Evolutionary conservation across 306 rosid genomes (phyloP), one percentile per base, ranked within the genome.

Genomic region (Oxytropis ochrocephala): DNA sequence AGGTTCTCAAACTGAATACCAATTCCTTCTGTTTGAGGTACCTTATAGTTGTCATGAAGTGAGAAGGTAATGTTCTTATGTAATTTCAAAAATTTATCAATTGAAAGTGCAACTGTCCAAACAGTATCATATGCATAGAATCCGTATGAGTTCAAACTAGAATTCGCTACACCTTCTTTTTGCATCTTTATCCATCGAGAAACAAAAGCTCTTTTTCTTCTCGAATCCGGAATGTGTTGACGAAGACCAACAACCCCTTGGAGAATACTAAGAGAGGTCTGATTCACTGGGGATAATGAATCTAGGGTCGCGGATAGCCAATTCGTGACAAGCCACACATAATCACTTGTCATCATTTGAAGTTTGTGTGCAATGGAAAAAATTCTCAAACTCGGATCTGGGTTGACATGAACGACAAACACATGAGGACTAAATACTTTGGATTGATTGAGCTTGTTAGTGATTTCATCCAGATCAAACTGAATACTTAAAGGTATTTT

Each of bases 191-290:
- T 76, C 97, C 96, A 94, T 72, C 70, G 82, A 50, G 97, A 81
- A 80, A 67, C 48, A 49, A 87, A 87, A 67, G 38, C 74, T 51
- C 67, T 76, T 74, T 85, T 87, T 64, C n/a, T 71, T 30, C 13
- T 58, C 42, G 96, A 94, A 47, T 85, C 84, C 19, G 89, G 95
- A 70, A 59, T 78, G 76, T 88, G 91, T 62, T 73, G 92, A 38
- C 96, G 96, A 69, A 94, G 82, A 43, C 82, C 83, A 64, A 94
- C 99, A 32, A 94, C 89, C 13, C 99, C 99, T 79, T 88, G 84
- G 24, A 94, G 81, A 51, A 77, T 46, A 60, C 42, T 44, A 19
- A 87, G 73, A 58, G 88, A 64, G 8, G 91, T 52, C 70, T 27
- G 81, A 64, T 72, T 81, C 65, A 19, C 46, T 1, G 84, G 73